These are phyloP conservation scores for Bipolaris gigantea DNA, from an alignment of 2,329 filamentous ascomycete genomes.

Conservation along the genomic window DNA sequence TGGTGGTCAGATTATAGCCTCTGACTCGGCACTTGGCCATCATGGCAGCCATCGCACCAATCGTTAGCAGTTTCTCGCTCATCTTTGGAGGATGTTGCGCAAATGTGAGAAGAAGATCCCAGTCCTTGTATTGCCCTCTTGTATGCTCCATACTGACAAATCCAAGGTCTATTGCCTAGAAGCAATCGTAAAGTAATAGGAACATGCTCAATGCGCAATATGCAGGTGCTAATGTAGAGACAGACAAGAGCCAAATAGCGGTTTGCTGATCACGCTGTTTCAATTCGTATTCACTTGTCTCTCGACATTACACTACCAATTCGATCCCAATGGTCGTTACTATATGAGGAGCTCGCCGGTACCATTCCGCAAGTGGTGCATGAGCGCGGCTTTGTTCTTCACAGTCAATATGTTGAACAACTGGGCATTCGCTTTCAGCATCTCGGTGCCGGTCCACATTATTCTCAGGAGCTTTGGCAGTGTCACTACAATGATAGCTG, in stretches of 20 bases:
- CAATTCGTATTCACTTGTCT: conserved; percentile 66
- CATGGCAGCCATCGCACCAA: conserved; percentile 42
- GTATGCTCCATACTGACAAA: conserved; percentile 11
- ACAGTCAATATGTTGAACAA: conserved; percentile 96
- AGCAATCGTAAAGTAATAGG: conserved; percentile 86
- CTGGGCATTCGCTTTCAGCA: conserved; percentile 94
- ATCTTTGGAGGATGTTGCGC: conserved; percentile 97
- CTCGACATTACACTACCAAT: conserved; percentile 51
- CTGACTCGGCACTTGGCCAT: not conserved
- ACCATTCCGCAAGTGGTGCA: conserved; percentile 79
- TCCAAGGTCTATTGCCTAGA: conserved; percentile 89
- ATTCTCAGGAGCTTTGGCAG: conserved; percentile 93
- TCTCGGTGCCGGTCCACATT: conserved; percentile 95
- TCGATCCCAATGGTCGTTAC: conserved; percentile 61
- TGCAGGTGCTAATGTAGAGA: conserved; percentile 18
- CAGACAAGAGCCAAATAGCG: conserved; percentile 81
- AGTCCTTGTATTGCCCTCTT: not conserved
- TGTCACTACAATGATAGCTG: conserved; percentile 93
- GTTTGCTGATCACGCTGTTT: conserved; percentile 64
- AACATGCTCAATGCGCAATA: not conserved
- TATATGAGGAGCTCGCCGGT: conserved; percentile 78
- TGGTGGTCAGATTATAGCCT: not conserved
- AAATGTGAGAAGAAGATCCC: conserved; percentile 63
- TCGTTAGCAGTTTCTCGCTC: conserved; percentile 68
- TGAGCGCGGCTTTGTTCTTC: conserved; percentile 91